Percentiles rank a stretch among this genome's conserved stretches.
phyloP scores from a whole-genome alignment of 208 protist species.

The Wallacemonas sp. region DNA sequence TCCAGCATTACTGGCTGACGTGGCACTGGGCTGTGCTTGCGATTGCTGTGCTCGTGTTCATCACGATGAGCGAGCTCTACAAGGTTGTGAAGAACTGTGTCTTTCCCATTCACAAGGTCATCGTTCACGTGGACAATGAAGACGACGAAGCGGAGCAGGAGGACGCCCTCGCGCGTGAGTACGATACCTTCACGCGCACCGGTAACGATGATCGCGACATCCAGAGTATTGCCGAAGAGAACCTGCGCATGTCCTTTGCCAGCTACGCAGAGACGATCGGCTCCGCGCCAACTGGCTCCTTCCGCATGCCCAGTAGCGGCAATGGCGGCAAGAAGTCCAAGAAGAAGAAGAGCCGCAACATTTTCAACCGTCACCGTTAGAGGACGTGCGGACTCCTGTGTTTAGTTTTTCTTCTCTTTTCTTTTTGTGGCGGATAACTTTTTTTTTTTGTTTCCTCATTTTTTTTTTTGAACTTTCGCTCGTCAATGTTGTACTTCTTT shows the following conservation, averaged over 20 bases:
- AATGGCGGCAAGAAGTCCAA: slow-evolving; percentile 17
- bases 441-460: neutral
- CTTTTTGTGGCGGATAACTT: slow-evolving; percentile 4
- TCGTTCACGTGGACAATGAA: slow-evolving; percentile 30
- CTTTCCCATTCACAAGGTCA: slow-evolving; percentile 57
- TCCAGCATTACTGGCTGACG: slow-evolving; percentile 80
- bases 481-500: slow-evolving; percentile 2
- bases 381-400: neutral
- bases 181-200: slow-evolving; percentile 58
- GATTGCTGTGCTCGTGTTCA: slow-evolving; percentile 53
- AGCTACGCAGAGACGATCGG: slow-evolving; percentile 61
- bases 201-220: slow-evolving; percentile 52
- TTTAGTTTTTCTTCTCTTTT: slow-evolving; percentile 1
- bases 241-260: slow-evolving; percentile 86
- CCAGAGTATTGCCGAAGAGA: slow-evolving; percentile 73
- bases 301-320: slow-evolving; percentile 31
- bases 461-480: neutral
- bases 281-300: slow-evolving; percentile 51
- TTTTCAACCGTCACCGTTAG: slow-evolving; percentile 20
- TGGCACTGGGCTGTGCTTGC: slow-evolving; percentile 85
- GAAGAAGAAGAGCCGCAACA: slow-evolving; percentile 43
- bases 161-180: slow-evolving; percentile 58
- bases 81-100: slow-evolving; percentile 85
- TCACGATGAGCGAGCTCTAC: slow-evolving; percentile 68
- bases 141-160: slow-evolving; percentile 28